These are phyloP conservation scores for Lagerstroemia speciosa DNA, from an alignment of 345 rosid genomes.

Conservation along the genomic window DNA sequence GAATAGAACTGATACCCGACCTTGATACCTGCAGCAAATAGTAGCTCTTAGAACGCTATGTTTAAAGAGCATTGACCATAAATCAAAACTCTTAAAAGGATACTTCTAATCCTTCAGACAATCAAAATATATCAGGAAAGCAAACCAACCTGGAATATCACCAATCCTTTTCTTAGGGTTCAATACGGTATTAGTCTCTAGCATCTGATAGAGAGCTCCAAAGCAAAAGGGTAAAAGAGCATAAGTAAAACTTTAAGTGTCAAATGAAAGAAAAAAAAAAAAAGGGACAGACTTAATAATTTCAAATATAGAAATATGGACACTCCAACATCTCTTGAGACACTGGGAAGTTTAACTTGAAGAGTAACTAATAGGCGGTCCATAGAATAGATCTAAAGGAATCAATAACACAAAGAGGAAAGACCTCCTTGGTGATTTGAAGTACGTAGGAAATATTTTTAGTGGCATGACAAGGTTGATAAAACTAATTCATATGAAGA, in stretches of 20 bases:
- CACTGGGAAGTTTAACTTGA: neutral
- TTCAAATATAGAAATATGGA: too few relatives aligned
- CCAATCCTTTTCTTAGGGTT: constrained; percentile 60
- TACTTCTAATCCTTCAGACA: neutral
- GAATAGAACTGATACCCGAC: constrained; percentile 90
- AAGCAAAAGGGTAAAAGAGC: too few relatives aligned
- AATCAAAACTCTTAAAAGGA: neutral
- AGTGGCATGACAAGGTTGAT: too few relatives aligned
- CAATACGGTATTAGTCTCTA: constrained; percentile 28
- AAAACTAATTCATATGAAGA: neutral
- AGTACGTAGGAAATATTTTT: too few relatives aligned
- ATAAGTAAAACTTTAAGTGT: neutral
- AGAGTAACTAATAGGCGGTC: neutral
- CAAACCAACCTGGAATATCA: constrained; percentile 57
- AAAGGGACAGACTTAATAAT: neutral
- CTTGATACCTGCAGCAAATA: constrained; percentile 48
- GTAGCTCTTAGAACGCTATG: neutral
- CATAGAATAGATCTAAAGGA: neutral
- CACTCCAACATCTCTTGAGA: neutral
- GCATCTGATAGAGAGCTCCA: constrained; percentile 39
- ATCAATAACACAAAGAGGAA: neutral
- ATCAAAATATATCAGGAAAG: neutral
- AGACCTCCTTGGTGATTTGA: too few relatives aligned
- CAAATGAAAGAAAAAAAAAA: neutral
- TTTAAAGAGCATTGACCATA: neutral